These are phyloP conservation scores for Alternaria sp. DNA, from an alignment of 2,329 filamentous ascomycete genomes.

Conservation along the genomic window DNA sequence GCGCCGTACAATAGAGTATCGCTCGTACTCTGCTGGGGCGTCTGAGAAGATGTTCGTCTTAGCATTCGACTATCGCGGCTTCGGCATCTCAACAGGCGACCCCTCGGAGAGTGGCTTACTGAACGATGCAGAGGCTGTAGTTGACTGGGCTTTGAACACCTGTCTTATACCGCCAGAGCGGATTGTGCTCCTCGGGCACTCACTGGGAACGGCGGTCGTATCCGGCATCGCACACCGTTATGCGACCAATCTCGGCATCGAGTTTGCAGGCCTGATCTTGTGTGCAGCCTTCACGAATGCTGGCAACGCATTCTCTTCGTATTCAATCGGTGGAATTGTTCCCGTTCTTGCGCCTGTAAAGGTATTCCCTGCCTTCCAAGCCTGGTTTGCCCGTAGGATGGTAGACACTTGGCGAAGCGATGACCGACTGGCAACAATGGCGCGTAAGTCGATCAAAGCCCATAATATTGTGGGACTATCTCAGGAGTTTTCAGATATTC, in stretches of 20 bases:
- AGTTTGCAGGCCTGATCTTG: constrained; percentile 83
- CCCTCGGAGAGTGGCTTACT: constrained; percentile 84
- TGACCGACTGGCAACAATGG: constrained; percentile 69
- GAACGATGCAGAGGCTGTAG: constrained; percentile 75
- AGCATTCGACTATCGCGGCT: constrained; percentile 92
- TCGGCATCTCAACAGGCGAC: constrained; percentile 79
- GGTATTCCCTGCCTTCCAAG: constrained; percentile 70
- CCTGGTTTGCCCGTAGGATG: constrained; percentile 70
- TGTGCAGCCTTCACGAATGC: constrained; percentile 82
- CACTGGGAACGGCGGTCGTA: constrained; percentile 85
- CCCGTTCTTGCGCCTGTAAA: constrained; percentile 80
- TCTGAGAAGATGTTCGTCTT: constrained; percentile 70
- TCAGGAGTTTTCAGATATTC: neutral
- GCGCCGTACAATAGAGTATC: constrained; percentile 79
- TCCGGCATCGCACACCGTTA: constrained; percentile 78
- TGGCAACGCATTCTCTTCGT: constrained; percentile 76
- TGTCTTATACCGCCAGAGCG: constrained; percentile 72
- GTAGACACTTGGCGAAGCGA: constrained; percentile 83
- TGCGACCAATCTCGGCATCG: constrained; percentile 60
- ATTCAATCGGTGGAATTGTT: constrained; percentile 78
- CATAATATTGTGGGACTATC: constrained; percentile 1
- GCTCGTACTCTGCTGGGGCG: constrained; percentile 73
- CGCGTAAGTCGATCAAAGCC: constrained; percentile 40
- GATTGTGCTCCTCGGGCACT: constrained; percentile 86
- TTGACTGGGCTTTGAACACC: constrained; percentile 77